Evolutionary conservation across 495 filamentous ascomycete species (phyloP), one percentile per base, ranked within the genome.

Genomic region (Penicillium pancosmium): DNA sequence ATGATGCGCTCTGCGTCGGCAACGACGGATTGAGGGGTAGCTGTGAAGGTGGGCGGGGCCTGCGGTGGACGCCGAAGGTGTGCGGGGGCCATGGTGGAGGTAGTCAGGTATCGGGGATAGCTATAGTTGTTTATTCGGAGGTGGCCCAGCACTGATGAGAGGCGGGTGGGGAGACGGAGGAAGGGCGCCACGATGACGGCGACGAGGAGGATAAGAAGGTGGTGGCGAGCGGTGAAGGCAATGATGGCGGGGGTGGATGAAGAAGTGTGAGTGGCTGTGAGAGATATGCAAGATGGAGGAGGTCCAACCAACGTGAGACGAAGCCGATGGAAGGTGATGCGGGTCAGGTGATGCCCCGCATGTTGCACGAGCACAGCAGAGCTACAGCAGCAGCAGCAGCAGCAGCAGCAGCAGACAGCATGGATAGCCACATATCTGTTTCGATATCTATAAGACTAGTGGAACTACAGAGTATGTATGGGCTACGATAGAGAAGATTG

Each of bases 1-100:
- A 92, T 91, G 48, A 96, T 72, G 36, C 78, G 76, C 71, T 93
- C 86, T 36, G 93, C 88, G 66, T 93, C 92, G 55, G 83, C 80
- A 19, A 95, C 73, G 54, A 98, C 78, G 46, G 86, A 88, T 55
- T 86, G 77, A 18, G 89, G 85, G 47, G 92, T 97, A 50, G 90
- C 91, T 0, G 85, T 92, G 77, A 97, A 97, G 43, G 86, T 78
- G 16, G 93, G 91, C 40, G 94, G 93, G 19, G 86, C 79, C 72
- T 97, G 92, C 18, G 92, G 92, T 52, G 92, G 92, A 59, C 82
- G 88, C 67, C 82, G 76, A 62, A 77, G 70, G 64, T 86, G 74
- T 59, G 81, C 75, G 48, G 86, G 83, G 19, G 86, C 87, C 89
- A 91, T 92, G 55, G 74, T 84, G 62, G 80, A 77, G 59, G 81